A percentile compares a stretch with the other conserved stretches of the same genome.
phyloP scores from a whole-genome alignment of 2,329 filamentous ascomycete genomes.

The Fusarium neocosmosporiellum region DNA sequence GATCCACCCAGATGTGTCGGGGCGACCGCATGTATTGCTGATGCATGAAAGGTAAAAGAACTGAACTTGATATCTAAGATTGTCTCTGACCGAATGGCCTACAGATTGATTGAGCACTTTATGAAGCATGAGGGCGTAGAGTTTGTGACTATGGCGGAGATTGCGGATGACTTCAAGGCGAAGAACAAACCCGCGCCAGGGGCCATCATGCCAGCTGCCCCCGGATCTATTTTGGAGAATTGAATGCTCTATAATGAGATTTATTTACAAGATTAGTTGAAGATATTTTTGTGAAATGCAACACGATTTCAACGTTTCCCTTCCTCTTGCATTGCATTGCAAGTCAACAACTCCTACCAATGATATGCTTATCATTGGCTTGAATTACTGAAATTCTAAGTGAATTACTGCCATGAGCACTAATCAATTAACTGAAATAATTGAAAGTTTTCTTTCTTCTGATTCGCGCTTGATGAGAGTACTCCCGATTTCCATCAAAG shows the following conservation, averaged over 20 bases:
- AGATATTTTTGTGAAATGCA: not conserved
- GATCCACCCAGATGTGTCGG: conserved; percentile 79
- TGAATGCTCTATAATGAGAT: not conserved
- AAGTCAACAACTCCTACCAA: not conserved
- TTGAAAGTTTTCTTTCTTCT: not conserved
- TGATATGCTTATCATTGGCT: not conserved
- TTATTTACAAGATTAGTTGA: not conserved
- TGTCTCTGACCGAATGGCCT: too few relatives aligned
- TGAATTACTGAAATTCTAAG: not conserved
- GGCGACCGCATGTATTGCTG: conserved; percentile 76
- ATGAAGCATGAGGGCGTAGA: conserved; percentile 70
- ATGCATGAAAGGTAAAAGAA: conserved; percentile 69
- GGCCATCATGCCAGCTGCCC: conserved; percentile 66
- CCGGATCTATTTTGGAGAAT: not conserved
- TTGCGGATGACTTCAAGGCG: conserved; percentile 78
- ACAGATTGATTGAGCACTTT: conserved; percentile 70
- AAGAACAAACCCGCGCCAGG: conserved; percentile 68
- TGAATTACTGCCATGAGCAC: not conserved
- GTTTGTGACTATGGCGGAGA: conserved; percentile 77
- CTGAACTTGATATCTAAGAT: not conserved
- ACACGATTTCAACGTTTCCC: not conserved
- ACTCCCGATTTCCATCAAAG: not conserved
- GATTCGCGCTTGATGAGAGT: not conserved
- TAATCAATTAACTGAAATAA: not conserved
- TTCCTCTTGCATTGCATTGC: not conserved